Evolutionary conservation across 768 basidiomycete species (phyloP), one percentile per base, ranked within the genome.

Genomic region (Lyophyllum atratum): DNA sequence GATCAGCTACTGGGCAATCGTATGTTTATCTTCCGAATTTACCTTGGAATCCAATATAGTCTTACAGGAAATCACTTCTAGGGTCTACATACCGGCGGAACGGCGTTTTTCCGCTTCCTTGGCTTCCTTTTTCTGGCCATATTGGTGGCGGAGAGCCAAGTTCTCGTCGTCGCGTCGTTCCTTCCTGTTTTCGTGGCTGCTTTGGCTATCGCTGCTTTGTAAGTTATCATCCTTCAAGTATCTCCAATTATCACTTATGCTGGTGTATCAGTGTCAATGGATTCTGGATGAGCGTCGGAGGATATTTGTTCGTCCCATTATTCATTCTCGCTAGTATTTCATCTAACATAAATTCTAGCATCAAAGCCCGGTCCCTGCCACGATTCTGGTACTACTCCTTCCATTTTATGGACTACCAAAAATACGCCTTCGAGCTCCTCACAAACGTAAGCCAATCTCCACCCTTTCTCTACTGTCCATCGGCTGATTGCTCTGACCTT

Each of bases 151-250:
- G 84, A 84, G 64, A 76, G 76, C 52, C 82, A 83, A 61, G 76
- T 79, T 4, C 64, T 80, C 15, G 65, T 86, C 14, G 66, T 86
- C 28, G 80, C 84, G 0, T 72, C 82, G 0, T 53, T 79, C 10
- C 54, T 86, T 2, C 85, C 85, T 0, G 77, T 85, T 25, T 86
- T 86, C 54, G 83, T 86, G 17, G 84, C 84, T 0, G 80, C 85
- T 4, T 71, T 87, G 6, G 85, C 85, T 0, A 74, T 86, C 8
- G 72, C 76, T 12, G 74, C 78, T 7, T 85, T 84, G 72, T 73
- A 51, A 54, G 70, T 64, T 4, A 12, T 28, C 19, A 17, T 55
- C 12, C 17, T 14, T 40, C n/a, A 24, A 4, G 42, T 42, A 4
- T 25, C 19, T 24, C 11, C n/a, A 2, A 31, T 43, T 39, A 14